These are phyloP conservation scores for Biscogniauxia marginata DNA, from an alignment of 2,329 filamentous ascomycete species.

Conservation along the genomic window DNA sequence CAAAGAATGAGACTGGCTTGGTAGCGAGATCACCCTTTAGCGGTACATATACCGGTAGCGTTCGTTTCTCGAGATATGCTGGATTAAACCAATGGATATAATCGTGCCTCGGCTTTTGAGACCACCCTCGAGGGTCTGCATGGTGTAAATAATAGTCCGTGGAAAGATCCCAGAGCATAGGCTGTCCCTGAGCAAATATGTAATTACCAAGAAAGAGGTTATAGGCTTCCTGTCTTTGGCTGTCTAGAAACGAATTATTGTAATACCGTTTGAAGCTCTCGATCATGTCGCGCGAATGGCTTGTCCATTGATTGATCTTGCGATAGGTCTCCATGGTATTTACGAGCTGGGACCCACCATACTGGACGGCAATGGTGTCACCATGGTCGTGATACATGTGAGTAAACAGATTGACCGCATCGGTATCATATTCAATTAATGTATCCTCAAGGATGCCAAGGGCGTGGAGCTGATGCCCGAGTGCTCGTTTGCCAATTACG, in stretches of 20 bases:
- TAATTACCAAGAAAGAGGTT: slow-evolving; percentile 98
- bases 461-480: slow-evolving; percentile 89
- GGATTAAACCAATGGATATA: slow-evolving; percentile 92
- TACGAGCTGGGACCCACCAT: slow-evolving; percentile 93
- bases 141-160: slow-evolving; percentile 98
- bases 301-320: slow-evolving; percentile 99
- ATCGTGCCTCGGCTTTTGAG: slow-evolving; percentile 58
- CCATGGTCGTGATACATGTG: slow-evolving; percentile 99
- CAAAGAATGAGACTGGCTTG: slow-evolving; percentile 62
- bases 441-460: slow-evolving; percentile 81
- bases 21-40: slow-evolving; percentile 36
- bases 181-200: slow-evolving; percentile 79
- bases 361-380: slow-evolving; percentile 96
- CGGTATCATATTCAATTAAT: slow-evolving; percentile 86
- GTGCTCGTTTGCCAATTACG: slow-evolving; percentile 90
- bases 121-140: slow-evolving; percentile 73
- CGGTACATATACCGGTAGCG: slow-evolving; percentile 49
- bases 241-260: slow-evolving; percentile 97
- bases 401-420: slow-evolving; percentile 93
- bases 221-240: slow-evolving; percentile 96
- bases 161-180: slow-evolving; percentile 93
- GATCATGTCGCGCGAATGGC: slow-evolving; percentile 96
- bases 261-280: slow-evolving; percentile 99
- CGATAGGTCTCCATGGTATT: slow-evolving; percentile 99
- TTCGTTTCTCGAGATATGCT: slow-evolving; percentile 63